Percentiles rank a stretch among this genome's conserved stretches.
Evolutionary conservation across 176 grass and related monocot species (phyloP).

Genomic region (Triticum urartu): DNA sequence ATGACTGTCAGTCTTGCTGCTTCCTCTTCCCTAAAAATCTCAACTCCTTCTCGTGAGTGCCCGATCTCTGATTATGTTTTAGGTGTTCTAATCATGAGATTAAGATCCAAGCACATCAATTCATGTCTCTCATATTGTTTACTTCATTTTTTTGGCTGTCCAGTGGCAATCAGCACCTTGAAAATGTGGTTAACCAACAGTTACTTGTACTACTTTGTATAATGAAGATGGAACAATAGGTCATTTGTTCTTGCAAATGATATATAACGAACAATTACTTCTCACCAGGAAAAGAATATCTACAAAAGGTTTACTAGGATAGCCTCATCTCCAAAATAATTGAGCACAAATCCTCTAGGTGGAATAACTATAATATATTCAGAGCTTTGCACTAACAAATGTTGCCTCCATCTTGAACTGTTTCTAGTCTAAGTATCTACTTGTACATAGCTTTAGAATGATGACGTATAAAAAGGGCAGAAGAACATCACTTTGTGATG

Average conservation of each 20-base stretch:
- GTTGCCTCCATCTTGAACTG: not conserved
- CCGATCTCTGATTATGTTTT: not conserved
- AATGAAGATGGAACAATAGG: not conserved
- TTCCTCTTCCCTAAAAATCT: not conserved
- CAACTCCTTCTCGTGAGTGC: not conserved
- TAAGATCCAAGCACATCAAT: not conserved
- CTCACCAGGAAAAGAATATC: not conserved
- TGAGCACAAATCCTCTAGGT: not conserved
- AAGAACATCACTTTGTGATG: constrained; percentile 13
- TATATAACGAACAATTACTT: not conserved
- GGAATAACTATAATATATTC: not conserved
- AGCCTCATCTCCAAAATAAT: not conserved
- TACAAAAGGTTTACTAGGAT: not conserved
- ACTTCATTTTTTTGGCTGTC: not conserved
- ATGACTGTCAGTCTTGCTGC: too few relatives aligned
- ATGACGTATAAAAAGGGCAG: not conserved
- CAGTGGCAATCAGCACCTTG: not conserved
- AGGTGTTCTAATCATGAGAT: not conserved
- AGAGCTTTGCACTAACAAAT: not conserved
- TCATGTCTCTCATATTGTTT: not conserved
- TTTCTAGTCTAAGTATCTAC: not conserved
- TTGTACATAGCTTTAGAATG: not conserved
- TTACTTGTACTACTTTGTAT: too few relatives aligned
- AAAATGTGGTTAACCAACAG: not conserved
- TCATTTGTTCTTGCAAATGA: not conserved